Evolutionary conservation across 176 grass and related monocot species (phyloP), one percentile per base, ranked within the genome.

Genomic region (Aegilops tauschii): DNA sequence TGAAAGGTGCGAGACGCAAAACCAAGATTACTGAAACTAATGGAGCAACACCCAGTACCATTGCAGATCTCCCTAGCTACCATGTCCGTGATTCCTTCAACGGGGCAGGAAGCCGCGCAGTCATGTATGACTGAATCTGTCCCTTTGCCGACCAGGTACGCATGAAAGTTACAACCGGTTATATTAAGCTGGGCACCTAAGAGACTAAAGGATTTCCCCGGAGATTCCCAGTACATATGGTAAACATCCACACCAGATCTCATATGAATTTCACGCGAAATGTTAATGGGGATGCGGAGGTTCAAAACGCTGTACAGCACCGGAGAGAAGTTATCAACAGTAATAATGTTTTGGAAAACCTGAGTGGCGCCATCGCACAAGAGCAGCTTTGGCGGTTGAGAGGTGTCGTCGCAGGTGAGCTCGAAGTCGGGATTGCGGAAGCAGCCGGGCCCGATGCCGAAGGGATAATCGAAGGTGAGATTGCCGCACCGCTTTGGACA

Each of bases 401-500:
- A 17, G 30, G 65, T 34, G 30, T 35, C 31, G 11, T 29, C 65
- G 16, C 66, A 69, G 27, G 16, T 69, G 66, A 69, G 66, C 16
- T 70, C 16, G 30, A 91, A 85, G 28, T 86, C 82, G 0, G 76
- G 25, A 4, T 29, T 3, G 9, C 81, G 73, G 58, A 58, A 91
- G 35, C 86, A 91, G 21, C 56, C 52, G 10, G 70, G 9, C 17
- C 74, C 65, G 28, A 84, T 63, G 31, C 89, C 85, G 16, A 91
- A 85, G 27, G 90, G 90, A 20, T 85, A 91, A 35, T 44, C 18
- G 52, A 87, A 49, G 34, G 11, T 87, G 25, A 68, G 6, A 17
- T 90, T 70, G 20, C 88, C 84, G 10, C 84, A 86, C 9, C 6
- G 52, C 4, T 4, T 90, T 11, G 35, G 72, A 34, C 88, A 90